Evolutionary conservation across 495 filamentous ascomycete species (phyloP).

Genomic region (Pseudotulostoma volvatum): DNA sequence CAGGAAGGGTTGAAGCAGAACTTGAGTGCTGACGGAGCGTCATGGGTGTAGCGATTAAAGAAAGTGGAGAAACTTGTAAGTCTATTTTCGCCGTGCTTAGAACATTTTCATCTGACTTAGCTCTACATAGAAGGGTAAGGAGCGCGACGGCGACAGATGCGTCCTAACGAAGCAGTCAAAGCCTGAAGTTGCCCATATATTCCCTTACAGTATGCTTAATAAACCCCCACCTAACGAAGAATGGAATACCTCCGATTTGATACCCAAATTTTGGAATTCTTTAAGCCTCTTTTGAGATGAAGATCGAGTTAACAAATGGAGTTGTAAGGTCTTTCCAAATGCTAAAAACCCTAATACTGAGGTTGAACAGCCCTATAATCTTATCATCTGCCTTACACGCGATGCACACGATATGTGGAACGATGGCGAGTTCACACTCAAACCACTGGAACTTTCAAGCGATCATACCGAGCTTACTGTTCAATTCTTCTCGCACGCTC

Average conservation of each 20-base stretch:
- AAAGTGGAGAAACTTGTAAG: not conserved
- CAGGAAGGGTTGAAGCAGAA: not conserved
- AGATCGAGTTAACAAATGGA: constrained; percentile 1
- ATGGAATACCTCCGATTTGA: not conserved
- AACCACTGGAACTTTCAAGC: not conserved
- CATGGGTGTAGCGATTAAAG: not conserved
- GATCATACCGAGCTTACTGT: not conserved
- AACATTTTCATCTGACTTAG: not conserved
- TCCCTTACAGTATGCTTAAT: not conserved
- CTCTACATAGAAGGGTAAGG: not conserved
- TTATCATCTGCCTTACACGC: constrained; percentile 1
- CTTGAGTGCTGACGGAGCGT: not conserved
- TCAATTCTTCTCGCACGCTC: constrained; percentile 1
- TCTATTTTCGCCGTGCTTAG: too few relatives aligned
- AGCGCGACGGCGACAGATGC: not conserved
- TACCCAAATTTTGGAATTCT: not conserved
- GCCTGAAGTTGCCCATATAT: not conserved
- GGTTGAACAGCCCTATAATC: not conserved
- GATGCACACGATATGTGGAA: not conserved
- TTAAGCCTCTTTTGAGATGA: not conserved
- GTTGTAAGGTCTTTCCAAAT: not conserved
- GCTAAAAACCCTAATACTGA: not conserved
- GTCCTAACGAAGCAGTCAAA: not conserved
- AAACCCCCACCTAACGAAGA: not conserved
- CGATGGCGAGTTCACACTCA: not conserved